These are phyloP conservation scores for Blastomyces gilchristii DNA, from an alignment of 2,329 filamentous ascomycete genomes.

Conservation along the genomic window DNA sequence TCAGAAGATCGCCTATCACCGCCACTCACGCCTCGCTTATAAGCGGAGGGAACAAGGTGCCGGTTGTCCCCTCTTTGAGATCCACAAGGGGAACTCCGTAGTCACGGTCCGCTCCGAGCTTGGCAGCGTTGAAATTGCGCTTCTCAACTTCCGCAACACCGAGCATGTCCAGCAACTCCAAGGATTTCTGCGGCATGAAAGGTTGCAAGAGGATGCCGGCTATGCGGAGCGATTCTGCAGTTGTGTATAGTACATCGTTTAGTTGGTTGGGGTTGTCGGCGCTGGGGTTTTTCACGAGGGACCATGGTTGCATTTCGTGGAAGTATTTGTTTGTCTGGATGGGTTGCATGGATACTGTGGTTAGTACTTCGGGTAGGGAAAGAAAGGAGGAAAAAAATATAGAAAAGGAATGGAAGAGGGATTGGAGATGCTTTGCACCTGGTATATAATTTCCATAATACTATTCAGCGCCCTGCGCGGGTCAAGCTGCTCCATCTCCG, in stretches of 20 bases:
- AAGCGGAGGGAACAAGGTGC: conserved; percentile 44
- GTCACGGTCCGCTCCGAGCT: conserved; percentile 51
- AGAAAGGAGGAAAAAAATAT: background rate
- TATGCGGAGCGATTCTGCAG: conserved; percentile 67
- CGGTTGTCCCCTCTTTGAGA: conserved; percentile 35
- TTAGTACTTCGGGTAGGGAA: background rate
- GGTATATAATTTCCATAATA: conserved; percentile 52
- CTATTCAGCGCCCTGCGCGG: conserved; percentile 54
- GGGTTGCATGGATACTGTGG: background rate
- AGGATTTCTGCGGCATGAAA: conserved; percentile 73
- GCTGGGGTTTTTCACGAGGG: conserved; percentile 35
- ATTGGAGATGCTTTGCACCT: conserved; percentile 34
- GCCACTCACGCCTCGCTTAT: conserved; percentile 28
- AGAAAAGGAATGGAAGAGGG: background rate
- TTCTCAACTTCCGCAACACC: conserved; percentile 52
- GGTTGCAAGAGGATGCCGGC: conserved; percentile 78
- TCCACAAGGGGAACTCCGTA: conserved; percentile 51
- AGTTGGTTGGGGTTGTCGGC: conserved; percentile 34
- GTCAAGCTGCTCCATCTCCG: conserved; percentile 54
- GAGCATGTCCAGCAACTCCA: conserved; percentile 62
- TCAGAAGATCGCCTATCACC: background rate
- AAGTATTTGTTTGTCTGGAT: conserved; percentile 58
- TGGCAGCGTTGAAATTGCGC: conserved; percentile 54
- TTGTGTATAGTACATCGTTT: conserved; percentile 56
- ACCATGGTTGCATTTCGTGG: conserved; percentile 59